Evolutionary conservation across 345 rosid species (phyloP).

Genomic region (Dipteronia sinensis): DNA sequence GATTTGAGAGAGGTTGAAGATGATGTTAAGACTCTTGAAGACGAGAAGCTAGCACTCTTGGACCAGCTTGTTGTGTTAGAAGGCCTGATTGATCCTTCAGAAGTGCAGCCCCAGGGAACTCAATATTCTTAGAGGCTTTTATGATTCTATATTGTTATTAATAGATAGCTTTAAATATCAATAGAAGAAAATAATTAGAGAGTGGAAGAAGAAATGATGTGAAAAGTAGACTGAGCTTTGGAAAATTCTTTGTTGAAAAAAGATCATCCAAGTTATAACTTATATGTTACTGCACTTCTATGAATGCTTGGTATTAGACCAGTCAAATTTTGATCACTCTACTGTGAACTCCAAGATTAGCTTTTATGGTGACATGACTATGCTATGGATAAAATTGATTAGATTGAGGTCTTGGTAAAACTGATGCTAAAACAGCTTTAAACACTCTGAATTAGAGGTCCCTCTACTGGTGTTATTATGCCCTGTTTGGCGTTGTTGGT

Average conservation of each 20-base stretch:
- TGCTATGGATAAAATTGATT: too few species aligned
- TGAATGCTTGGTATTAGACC: too few species aligned
- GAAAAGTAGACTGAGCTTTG: neutral
- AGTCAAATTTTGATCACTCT: neutral
- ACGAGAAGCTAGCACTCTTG: conserved; percentile 70
- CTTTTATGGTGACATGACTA: neutral
- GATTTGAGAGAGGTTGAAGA: conserved; percentile 65
- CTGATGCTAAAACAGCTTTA: neutral
- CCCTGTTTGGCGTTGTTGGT: neutral
- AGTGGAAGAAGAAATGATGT: neutral
- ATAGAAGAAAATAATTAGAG: neutral
- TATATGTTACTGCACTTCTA: too few species aligned
- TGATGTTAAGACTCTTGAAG: conserved; percentile 71
- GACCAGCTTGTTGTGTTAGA: conserved; percentile 90
- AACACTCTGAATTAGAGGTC: neutral
- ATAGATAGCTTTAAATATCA: neutral
- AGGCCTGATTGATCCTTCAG: conserved; percentile 79
- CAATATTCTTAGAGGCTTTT: neutral
- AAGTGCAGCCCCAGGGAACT: conserved; percentile 30
- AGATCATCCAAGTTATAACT: too few species aligned
- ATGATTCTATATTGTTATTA: neutral
- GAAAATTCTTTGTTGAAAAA: too few species aligned
- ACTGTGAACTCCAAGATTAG: neutral
- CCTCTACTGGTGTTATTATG: neutral
- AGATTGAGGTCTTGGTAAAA: neutral